A percentile compares a stretch with the other conserved stretches of the same genome.
These are phyloP conservation scores for Septoria linicola DNA, from an alignment of 2,329 filamentous ascomycete genomes.

Conservation along the genomic window DNA sequence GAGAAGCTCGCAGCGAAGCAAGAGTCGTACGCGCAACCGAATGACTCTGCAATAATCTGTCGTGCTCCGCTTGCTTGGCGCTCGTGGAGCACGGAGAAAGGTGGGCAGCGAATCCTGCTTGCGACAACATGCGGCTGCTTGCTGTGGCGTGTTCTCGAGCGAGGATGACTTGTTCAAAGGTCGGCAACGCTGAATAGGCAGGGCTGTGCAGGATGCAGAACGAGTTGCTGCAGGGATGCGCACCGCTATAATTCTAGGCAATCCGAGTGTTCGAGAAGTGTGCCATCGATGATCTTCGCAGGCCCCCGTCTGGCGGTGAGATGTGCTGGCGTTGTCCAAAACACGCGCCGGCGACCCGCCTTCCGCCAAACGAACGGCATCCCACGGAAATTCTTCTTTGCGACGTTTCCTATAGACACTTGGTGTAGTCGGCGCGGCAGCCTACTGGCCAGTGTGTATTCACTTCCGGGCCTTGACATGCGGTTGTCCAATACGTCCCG, in stretches of 20 bases:
- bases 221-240: constrained; percentile 2
- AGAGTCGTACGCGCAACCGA: not conserved
- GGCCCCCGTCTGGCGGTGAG: constrained; percentile 9
- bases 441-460: constrained; percentile 2
- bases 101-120: not conserved
- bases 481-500: constrained; percentile 7
- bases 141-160: not conserved
- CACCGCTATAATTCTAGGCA: not conserved
- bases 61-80: not conserved
- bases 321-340: constrained; percentile 12
- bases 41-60: not conserved
- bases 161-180: not conserved
- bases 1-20: constrained; percentile 14
- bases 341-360: not conserved
- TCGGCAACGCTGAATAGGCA: not conserved
- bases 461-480: constrained; percentile 3
- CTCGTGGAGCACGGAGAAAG: not conserved
- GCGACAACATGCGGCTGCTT: not conserved
- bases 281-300: constrained; percentile 4
- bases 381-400: constrained; percentile 6
- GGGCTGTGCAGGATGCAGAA: not conserved
- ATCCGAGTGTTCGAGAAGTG: constrained; percentile 1
- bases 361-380: not conserved
- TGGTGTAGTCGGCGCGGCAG: not conserved
- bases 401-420: not conserved